Evolutionary conservation across 495 filamentous ascomycete genomes (phyloP).

Genomic region (Cudoniella acicularis): DNA sequence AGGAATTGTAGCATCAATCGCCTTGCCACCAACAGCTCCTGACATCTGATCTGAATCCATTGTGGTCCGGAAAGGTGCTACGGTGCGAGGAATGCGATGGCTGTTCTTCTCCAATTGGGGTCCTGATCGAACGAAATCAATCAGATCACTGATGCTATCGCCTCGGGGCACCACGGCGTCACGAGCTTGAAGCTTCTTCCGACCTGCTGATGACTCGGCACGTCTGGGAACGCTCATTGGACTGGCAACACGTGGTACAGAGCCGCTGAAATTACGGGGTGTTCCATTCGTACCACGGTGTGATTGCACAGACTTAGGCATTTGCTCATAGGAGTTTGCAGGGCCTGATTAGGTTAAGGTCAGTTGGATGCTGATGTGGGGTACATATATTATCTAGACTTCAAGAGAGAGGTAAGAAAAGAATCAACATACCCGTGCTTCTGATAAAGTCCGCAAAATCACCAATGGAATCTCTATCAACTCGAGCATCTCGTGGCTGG

Average conservation of each 20-base stretch:
- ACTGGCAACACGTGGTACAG: constrained; percentile 7
- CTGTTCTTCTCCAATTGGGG: constrained; percentile 50
- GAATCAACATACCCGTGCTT: constrained; percentile 45
- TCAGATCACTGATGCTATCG: constrained; percentile 75
- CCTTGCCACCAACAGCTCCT: constrained; percentile 45
- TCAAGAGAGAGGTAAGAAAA: background rate
- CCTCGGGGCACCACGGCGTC: constrained; percentile 57
- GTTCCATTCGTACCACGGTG: constrained; percentile 18
- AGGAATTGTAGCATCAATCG: constrained; percentile 44
- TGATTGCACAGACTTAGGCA: constrained; percentile 2
- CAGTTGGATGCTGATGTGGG: background rate
- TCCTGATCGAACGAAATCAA: constrained; percentile 90
- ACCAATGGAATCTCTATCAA: constrained; percentile 58
- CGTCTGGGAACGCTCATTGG: constrained; percentile 4
- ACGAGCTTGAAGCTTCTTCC: constrained; percentile 63
- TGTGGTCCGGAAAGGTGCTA: constrained; percentile 80
- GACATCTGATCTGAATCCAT: constrained; percentile 79
- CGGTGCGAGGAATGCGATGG: constrained; percentile 73
- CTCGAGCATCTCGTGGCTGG: constrained; percentile 65
- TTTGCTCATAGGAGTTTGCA: constrained; percentile 23
- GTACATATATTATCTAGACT: too few species aligned
- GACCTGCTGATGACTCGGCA: constrained; percentile 23
- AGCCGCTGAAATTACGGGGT: constrained; percentile 17
- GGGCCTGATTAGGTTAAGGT: constrained; percentile 45
- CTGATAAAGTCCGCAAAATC: constrained; percentile 87